A percentile compares a stretch with the other conserved stretches of the same genome.
Evolutionary conservation across 2,329 filamentous ascomycete genomes (phyloP).

Genomic region (Neocatenulostroma microsporum): DNA sequence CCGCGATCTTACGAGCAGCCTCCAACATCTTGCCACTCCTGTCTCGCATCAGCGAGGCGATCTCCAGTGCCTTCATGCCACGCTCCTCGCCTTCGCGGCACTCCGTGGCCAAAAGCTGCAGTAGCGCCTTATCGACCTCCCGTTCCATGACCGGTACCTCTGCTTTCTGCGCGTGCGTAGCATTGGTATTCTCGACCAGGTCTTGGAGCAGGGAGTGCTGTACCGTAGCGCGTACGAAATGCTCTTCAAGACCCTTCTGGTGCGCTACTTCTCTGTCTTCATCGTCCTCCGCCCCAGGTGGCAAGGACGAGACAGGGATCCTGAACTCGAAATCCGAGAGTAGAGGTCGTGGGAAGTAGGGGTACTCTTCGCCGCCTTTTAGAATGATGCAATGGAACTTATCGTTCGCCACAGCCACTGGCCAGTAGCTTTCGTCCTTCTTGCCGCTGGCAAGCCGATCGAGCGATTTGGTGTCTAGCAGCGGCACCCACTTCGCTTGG

Average conservation of each 20-base stretch:
- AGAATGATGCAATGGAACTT: constrained; percentile 99
- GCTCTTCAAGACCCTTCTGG: constrained; percentile 63
- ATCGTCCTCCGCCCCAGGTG: constrained; percentile 36
- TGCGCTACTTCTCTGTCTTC: constrained; percentile 36
- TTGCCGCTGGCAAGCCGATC: constrained; percentile 74
- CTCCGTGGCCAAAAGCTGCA: constrained; percentile 82
- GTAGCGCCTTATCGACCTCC: constrained; percentile 79
- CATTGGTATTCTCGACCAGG: constrained; percentile 59
- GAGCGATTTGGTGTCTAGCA: constrained; percentile 81
- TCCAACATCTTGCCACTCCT: constrained; percentile 82
- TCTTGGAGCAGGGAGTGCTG: constrained; percentile 69
- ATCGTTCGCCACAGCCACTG: constrained; percentile 81
- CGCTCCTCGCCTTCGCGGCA: constrained; percentile 88
- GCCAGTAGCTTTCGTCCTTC: constrained; percentile 89
- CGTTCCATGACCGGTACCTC: constrained; percentile 65
- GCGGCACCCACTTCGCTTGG: constrained; percentile 81
- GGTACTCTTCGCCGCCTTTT: constrained; percentile 87
- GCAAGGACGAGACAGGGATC: constrained; percentile 61
- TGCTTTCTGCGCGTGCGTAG: constrained; percentile 56
- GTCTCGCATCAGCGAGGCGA: constrained; percentile 80
- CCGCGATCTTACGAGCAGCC: constrained; percentile 80
- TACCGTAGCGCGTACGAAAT: constrained; percentile 67
- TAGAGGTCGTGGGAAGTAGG: constrained; percentile 83
- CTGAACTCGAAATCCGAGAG: constrained; percentile 91
- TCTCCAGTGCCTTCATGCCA: constrained; percentile 89